Base-by-base conservation (phyloP, 1,139 yeast species). In the Eremothecium gossypii region DNA sequence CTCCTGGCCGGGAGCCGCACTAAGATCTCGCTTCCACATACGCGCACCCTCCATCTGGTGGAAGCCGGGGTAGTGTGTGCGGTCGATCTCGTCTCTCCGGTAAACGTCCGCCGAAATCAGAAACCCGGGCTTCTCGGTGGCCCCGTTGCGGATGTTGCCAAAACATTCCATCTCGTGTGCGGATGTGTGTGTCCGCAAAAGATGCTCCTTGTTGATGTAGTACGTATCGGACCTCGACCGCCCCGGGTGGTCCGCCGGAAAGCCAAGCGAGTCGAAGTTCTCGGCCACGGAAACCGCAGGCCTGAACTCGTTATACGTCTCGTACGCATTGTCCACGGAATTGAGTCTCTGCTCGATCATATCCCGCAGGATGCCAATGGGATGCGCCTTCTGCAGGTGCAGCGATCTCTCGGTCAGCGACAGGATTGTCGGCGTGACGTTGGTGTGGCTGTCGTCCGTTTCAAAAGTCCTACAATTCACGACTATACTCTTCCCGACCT, bases 41-140 rank as follows among this genome's bases (percentile, higher is more conserved):
- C 94, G 69, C 1, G 96, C 96, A 39, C 98, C 98, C 64, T 91
- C 99, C 86, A 91, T 78, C 64, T 91, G 99, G 59, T 91, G 97
- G 65, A 91, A 93, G 1, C 85, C 97, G 2, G 98, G 97, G 59
- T 91, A 91, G 62, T 91, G 99, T 0, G 97, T 87, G 51, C 87
- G 73, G 61, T 91, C 99, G 47, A 91, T 84, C 55, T 91, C 96
- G 62, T 91, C 99, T 54, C 95, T 75, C 54, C 99, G 74, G 60
- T 89, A 91, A 7, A 91, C 98, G 62, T 93, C 98, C 1, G 98
- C 98, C 10, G 95, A 76, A 44, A 93, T 87, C 51, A 91, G 73
- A 61, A 85, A 91, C 0, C 97, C 98, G 0, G 95, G 89, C 0
- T 94, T 84, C 30, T 71, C 58, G 42, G 80, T 72, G 6, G 29